These are phyloP conservation scores for Mucor racemosus DNA, from an alignment of 371 early-diverging fungal species.

Conservation along the genomic window DNA sequence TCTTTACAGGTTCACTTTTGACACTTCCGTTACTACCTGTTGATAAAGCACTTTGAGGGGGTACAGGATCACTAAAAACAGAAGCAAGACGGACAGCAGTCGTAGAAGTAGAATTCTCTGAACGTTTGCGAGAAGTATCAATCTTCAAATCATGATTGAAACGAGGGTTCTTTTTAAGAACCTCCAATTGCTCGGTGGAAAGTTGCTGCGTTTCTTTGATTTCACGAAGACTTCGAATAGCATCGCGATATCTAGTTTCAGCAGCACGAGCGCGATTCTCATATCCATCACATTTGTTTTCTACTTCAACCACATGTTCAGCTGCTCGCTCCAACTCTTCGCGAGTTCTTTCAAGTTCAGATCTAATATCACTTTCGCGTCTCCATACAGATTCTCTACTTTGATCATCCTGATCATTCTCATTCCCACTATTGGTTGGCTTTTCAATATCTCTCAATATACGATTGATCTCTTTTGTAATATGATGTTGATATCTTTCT, in stretches of 20 bases:
- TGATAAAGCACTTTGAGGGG: constrained; percentile 17
- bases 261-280: constrained; percentile 31
- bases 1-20: constrained; percentile 14
- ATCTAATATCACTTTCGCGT: constrained; percentile 44
- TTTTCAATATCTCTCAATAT: constrained; percentile 78
- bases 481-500: constrained; percentile 72
- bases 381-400: constrained; percentile 43
- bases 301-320: constrained; percentile 40
- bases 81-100: constrained; percentile 8
- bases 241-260: constrained; percentile 42
- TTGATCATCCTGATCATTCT: constrained; percentile 46
- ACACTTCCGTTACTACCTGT: constrained; percentile 20
- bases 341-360: constrained; percentile 39
- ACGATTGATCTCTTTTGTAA: constrained; percentile 86
- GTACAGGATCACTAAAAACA: not conserved
- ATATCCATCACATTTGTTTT: constrained; percentile 35
- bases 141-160: constrained; percentile 25
- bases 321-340: constrained; percentile 34
- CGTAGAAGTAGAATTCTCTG: constrained; percentile 1
- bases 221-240: constrained; percentile 29
- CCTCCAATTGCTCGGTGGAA: constrained; percentile 14
- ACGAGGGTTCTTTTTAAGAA: constrained; percentile 11
- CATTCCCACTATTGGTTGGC: constrained; percentile 29
- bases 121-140: constrained; percentile 21
- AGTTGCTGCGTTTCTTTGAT: constrained; percentile 21